Evolutionary conservation across 2,329 filamentous ascomycete genomes (phyloP).

Genomic region (Davidsoniella eucalypti): DNA sequence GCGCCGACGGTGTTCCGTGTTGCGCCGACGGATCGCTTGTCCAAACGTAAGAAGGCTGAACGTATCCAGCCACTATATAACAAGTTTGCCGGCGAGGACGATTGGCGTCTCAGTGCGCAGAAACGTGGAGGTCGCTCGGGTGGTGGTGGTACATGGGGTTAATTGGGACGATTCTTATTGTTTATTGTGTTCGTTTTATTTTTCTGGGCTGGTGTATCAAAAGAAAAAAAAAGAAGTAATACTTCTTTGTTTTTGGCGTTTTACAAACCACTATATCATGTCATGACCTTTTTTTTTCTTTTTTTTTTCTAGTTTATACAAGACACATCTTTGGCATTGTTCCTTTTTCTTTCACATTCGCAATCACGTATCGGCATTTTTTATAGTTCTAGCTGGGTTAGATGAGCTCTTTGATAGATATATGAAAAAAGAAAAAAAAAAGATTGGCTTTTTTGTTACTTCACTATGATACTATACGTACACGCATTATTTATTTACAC

Average conservation of each 20-base stretch:
- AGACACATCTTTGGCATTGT: background rate
- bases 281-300: background rate
- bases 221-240: too few species aligned
- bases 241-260: background rate
- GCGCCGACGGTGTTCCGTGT: conserved; percentile 99
- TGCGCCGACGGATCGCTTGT: conserved; percentile 68
- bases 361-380: too few species aligned
- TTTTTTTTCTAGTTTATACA: background rate
- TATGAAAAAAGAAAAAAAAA: too few species aligned
- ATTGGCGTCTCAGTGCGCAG: conserved; percentile 87
- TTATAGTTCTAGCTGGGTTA: too few species aligned
- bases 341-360: background rate
- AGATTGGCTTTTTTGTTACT: too few species aligned
- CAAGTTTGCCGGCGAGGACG: conserved; percentile 79
- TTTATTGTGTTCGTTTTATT: background rate
- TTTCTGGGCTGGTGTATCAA: background rate
- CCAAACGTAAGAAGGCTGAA: conserved; percentile 85
- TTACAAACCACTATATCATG: too few species aligned
- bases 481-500: background rate
- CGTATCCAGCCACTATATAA: conserved; percentile 92
- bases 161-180: conserved; percentile 13
- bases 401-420: too few species aligned
- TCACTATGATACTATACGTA: too few species aligned
- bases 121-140: conserved; percentile 68
- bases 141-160: conserved; percentile 81